Percentiles rank a stretch among this genome's conserved stretches.
These are phyloP conservation scores for Diplogelasinospora grovesii DNA, from an alignment of 495 filamentous ascomycete species.

Conservation along the genomic window DNA sequence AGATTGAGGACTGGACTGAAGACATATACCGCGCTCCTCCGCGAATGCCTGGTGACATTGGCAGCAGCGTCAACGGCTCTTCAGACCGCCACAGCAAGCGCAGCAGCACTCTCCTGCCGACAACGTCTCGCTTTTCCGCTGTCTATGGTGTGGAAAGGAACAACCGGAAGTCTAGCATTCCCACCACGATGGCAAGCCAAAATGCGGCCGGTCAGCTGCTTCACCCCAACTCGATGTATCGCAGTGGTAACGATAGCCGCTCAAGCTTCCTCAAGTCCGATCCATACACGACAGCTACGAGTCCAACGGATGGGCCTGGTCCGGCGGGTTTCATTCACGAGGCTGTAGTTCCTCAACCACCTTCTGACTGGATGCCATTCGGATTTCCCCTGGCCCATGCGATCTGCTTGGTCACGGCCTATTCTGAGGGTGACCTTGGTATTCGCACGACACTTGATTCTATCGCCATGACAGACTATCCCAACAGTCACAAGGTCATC, in stretches of 20 bases:
- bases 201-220: slow-evolving; percentile 74
- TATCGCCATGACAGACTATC: slow-evolving; percentile 95
- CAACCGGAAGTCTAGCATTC: slow-evolving; percentile 43
- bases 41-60: slow-evolving; percentile 62
- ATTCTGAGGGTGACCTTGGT: slow-evolving; percentile 92
- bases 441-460: slow-evolving; percentile 93
- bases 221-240: slow-evolving; percentile 64
- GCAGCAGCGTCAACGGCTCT: slow-evolving; percentile 46
- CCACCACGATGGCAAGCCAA: slow-evolving; percentile 95
- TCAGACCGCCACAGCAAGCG: slow-evolving; percentile 74
- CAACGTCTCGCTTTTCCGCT: slow-evolving; percentile 89
- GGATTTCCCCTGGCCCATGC: slow-evolving; percentile 91
- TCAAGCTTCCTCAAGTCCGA: slow-evolving; percentile 46
- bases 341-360: slow-evolving; percentile 93
- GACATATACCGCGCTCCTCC: slow-evolving; percentile 92
- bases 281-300: slow-evolving; percentile 45
- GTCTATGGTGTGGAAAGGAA: slow-evolving; percentile 67
- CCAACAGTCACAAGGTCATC: slow-evolving; percentile 96
- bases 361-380: slow-evolving; percentile 92
- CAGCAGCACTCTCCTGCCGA: slow-evolving; percentile 69
- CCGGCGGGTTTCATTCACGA: slow-evolving; percentile 93
- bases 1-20: slow-evolving; percentile 98
- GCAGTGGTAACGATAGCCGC: slow-evolving; percentile 63
- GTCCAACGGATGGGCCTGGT: slow-evolving; percentile 66
- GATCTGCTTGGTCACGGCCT: slow-evolving; percentile 93